These are phyloP conservation scores for Trichoderma semiorbis DNA, from an alignment of 2,329 filamentous ascomycete species.

Conservation along the genomic window DNA sequence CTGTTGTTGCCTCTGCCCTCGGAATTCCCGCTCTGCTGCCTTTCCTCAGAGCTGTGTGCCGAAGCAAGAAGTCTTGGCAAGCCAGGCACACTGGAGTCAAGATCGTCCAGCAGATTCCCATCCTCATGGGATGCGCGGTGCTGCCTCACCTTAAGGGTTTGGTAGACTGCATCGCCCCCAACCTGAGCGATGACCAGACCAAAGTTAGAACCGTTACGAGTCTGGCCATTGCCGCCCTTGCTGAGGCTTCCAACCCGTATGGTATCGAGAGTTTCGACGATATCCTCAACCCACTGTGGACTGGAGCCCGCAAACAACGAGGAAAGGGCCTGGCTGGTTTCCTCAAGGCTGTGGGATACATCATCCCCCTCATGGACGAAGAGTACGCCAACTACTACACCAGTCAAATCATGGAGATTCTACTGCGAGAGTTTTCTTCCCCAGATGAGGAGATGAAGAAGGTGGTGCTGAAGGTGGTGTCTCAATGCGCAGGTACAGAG, in stretches of 20 bases:
- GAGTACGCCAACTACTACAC: conserved; percentile 99
- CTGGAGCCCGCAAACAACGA: conserved; percentile 89
- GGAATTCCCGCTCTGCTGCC: conserved; percentile 93
- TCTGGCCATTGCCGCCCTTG: conserved; percentile 88
- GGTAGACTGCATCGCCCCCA: conserved; percentile 93
- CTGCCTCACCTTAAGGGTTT: conserved; percentile 92
- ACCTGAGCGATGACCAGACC: conserved; percentile 94
- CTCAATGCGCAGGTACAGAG: conserved; percentile 89
- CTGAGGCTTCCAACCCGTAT: conserved; percentile 94
- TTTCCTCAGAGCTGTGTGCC: conserved; percentile 91
- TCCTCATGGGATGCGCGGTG: conserved; percentile 96
- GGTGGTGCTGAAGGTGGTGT: conserved; percentile 95
- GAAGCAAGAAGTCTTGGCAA: conserved; percentile 99
- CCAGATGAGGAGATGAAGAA: conserved; percentile 99
- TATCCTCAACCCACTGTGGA: conserved; percentile 96
- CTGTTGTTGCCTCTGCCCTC: conserved; percentile 91
- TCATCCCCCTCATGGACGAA: conserved; percentile 98
- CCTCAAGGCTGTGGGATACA: conserved; percentile 94
- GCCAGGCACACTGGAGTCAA: conserved; percentile 97
- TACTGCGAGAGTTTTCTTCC: conserved; percentile 91
- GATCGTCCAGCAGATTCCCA: conserved; percentile 98
- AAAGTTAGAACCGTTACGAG: conserved; percentile 97
- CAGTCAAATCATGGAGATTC: conserved; percentile 96
- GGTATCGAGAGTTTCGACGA: conserved; percentile 99
- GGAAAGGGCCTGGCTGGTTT: conserved; percentile 95